Base-by-base conservation (phyloP, 176 grass and related monocot genomes). In the Poa annua region DNA sequence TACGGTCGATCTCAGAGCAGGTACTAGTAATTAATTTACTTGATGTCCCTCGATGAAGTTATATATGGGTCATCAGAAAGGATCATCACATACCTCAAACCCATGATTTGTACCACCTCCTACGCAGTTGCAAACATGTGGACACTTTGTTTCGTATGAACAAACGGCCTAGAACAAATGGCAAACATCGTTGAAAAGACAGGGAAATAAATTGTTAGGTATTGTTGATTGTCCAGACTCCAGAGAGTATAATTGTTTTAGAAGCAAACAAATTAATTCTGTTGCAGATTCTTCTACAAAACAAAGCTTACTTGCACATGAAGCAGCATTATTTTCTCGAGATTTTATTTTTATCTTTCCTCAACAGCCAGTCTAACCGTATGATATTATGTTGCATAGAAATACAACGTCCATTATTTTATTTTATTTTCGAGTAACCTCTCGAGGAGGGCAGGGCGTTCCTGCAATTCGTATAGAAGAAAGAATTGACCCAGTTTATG, bases 241-340 rank as follows among this genome's bases (percentile, higher is more conserved):
- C 56, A 86, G 74, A 41, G 26, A 56, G 80, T 73, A 83, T 79
- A 60, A 68, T 79, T 83, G 74, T 48, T 86, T 74, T 47, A 10
- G 48, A 86, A 74, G 49, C n/a, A 57, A 79, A 29, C 26, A 59
- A 50, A 80, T 14, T 45, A 48, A 25, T 29, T 49, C 26, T 0
- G 24, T 4, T 29, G 14, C 70, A 29, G 70, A 29, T 73, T 73
- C 42, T 8, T 49, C 22, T 26, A 1, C 26, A 29, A 48, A 24
- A 48, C 29, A 73, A 48, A 11, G 24, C 54, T 82, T 82, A 60
- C 84, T 86, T 86, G 59, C 71, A 66, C 80, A 78, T 8, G 67
- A 86, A 90, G 84, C 17, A 79, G 38, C 56, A 48, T 29, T 59
- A 51, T 26, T 15, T 34, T 36, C 35, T 36, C 3, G 35, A 36